A percentile compares a stretch with the other conserved stretches of the same genome.
Conservation (phyloP, 148 eudicot genomes). For the Selenicereus undatus region DNA sequence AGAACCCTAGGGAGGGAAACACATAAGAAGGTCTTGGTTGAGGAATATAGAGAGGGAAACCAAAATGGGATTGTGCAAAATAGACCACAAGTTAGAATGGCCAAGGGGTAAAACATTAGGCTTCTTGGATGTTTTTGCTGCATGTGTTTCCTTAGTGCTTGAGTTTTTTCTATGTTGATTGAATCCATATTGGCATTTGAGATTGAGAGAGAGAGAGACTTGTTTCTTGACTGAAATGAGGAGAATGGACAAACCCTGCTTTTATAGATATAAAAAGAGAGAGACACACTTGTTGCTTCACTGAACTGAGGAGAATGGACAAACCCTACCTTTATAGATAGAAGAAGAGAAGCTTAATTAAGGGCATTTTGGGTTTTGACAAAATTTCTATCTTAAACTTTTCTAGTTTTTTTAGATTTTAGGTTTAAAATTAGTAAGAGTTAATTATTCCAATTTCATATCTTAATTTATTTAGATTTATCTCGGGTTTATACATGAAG, state of each 20-base stretch:
- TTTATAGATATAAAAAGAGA: slow-evolving; percentile 11
- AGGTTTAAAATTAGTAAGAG: neutral
- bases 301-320: slow-evolving; percentile 7
- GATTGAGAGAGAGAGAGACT: neutral
- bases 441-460: too few relatives aligned
- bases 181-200: slow-evolving; percentile 24
- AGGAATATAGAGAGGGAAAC: slow-evolving; percentile 34
- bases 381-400: too few relatives aligned
- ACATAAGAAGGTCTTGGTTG: slow-evolving; percentile 31
- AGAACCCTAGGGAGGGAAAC: slow-evolving; percentile 33
- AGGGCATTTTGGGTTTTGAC: neutral
- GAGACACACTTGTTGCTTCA: neutral
- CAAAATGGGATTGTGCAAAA: slow-evolving; percentile 57
- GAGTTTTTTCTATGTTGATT: slow-evolving; percentile 39
- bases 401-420: neutral
- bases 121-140: slow-evolving; percentile 35
- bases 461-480: too few relatives aligned
- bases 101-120: slow-evolving; percentile 43
- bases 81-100: slow-evolving; percentile 33
- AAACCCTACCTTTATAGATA: slow-evolving; percentile 4
- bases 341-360: neutral
- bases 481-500: too few relatives aligned
- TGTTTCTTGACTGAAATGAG: slow-evolving; percentile 9
- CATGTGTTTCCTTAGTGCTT: slow-evolving; percentile 43
- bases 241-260: neutral